Evolutionary conservation across 1,284 basidiomycete species (phyloP), one percentile per base, ranked within the genome.

Genomic region (Cryptococcus sp.): DNA sequence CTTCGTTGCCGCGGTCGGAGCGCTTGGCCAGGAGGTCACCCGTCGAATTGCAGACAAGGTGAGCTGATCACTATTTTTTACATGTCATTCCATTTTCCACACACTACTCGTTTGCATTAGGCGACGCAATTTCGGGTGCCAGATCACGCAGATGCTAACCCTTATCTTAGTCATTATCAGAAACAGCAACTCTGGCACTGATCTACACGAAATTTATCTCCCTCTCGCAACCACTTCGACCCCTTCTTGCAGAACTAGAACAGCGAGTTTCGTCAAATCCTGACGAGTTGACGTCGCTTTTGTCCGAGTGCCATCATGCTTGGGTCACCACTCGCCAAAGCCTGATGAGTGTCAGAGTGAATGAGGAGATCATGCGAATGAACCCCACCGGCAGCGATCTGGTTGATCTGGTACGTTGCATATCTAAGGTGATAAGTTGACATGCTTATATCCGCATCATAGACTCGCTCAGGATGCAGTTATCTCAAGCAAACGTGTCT

Each of bases 401-500:
- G 8, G 91, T 96, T 22, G 90, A 92, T 66, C 79, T 96, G 64
- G 90, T 91, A 68, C 60, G 85, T 78, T 35, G 52, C 4, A 30
- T 30, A 50, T 52, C 47, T 47, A 30, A 51, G 16, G 19, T 55
- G 45, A 46, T n/a, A 5, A 1, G 22, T n/a, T 8, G 16, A 17
- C 16, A 23, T 20, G 16, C 13, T 19, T 16, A 42, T 3, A 47
- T 10, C 50, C 41, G 15, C 15, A 22, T 10, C 11, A 15, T 43
- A 92, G 90, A 93, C 93, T 0, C 83, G 91, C 55, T 82, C 89
- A 1, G 93, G 93, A 5, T 96, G 93, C 72, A 87, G 87, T 59
- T 95, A 93, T 73, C 80, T 97, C 50, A 93, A 93, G 69, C 88
- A 92, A 52, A 82, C 94, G 3, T 95, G 92, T 69, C 85, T 85